Evolutionary conservation across 345 rosid species (phyloP), one percentile per base, ranked within the genome.

Genomic region (Citrus sp.): DNA sequence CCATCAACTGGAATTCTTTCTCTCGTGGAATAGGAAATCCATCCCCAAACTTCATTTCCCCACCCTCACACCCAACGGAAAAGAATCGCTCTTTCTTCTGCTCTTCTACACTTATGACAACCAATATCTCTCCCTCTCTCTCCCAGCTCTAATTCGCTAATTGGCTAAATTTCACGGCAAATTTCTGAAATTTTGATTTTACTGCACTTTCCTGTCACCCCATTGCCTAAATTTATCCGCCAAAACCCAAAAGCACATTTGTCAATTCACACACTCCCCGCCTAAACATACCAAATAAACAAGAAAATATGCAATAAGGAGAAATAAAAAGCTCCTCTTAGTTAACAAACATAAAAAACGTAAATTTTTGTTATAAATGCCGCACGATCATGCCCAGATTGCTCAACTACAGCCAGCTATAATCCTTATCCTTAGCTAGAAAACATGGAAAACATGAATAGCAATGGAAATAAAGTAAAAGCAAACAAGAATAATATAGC

Each of bases 301-400:
- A 35, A 55, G 32, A 73, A 7, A 58, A 24, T 40, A 55, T 64
- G 58, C 70, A 73, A 55, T 62, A 51, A 8, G 28, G 22, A 68
- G 30, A 18, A 32, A 35, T 49, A 72, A 54, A 22, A 49, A 61
- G 51, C 27, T 38, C 70, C 25, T 55, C 74, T 62, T 73, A 77
- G 73, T 60, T 64, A 32, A 60, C 55, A 73, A 72, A 60, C 21
- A 5, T 78, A 38, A 32, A 51, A 78, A 75, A 81, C 8, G 19
- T 16, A 70, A 80, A 87, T 82, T 77, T 78, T 12, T 55, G 68
- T 73, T 69, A 75, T 79, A 82, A 85, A 87, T 62, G 88, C 77
- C 67, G 62, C 32, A 66, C 74, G 72, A 68, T 77, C 35, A 82
- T 75, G 74, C 72, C 65, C 81, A 79, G 77, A 81, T 63, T 67